phyloP scores from a whole-genome alignment of 306 rosid genomes.

The Lathyrus tuberosus region DNA sequence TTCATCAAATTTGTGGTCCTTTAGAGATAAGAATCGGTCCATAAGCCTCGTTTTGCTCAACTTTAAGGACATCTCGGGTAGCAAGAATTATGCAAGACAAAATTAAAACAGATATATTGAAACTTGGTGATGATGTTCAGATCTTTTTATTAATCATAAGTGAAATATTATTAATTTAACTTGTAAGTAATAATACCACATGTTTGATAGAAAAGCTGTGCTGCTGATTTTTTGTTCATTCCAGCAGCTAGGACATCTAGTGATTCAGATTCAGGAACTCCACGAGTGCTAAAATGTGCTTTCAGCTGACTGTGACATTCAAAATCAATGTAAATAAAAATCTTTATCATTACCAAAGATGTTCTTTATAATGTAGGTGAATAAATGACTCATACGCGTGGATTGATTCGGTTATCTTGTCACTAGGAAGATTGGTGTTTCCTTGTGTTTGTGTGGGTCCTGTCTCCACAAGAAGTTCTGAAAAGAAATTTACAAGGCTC shows the following conservation, averaged over 20 bases:
- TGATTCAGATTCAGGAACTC: slow-evolving; percentile 70
- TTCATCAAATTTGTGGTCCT: slow-evolving; percentile 71
- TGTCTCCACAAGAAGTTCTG: too few relatives aligned
- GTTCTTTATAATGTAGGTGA: too few relatives aligned
- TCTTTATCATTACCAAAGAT: too few relatives aligned
- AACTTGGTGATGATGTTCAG: neutral
- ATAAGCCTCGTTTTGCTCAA: slow-evolving; percentile 56
- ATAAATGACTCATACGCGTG: too few relatives aligned
- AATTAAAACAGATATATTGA: slow-evolving; percentile 2
- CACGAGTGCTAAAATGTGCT: slow-evolving; percentile 65
- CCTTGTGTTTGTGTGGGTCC: too few relatives aligned
- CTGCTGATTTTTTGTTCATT: slow-evolving; percentile 72
- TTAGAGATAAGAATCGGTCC: slow-evolving; percentile 67
- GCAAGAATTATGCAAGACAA: slow-evolving; percentile 58
- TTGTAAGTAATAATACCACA: slow-evolving; percentile 52
- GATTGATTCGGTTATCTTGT: too few relatives aligned
- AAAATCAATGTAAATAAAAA: too few relatives aligned
- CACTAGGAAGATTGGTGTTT: too few relatives aligned
- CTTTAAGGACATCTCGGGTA: slow-evolving; percentile 57
- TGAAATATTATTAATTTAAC: slow-evolving; percentile 1
- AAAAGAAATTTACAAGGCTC: too few relatives aligned
- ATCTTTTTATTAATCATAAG: neutral
- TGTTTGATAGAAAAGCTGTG: slow-evolving; percentile 74
- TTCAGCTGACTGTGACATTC: too few relatives aligned
- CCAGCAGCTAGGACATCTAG: slow-evolving; percentile 62